Evolutionary conservation across 352 stramenopile genomes (phyloP), one percentile per base, ranked within the genome.

Genomic region (Globisporangium paroecandrum): DNA sequence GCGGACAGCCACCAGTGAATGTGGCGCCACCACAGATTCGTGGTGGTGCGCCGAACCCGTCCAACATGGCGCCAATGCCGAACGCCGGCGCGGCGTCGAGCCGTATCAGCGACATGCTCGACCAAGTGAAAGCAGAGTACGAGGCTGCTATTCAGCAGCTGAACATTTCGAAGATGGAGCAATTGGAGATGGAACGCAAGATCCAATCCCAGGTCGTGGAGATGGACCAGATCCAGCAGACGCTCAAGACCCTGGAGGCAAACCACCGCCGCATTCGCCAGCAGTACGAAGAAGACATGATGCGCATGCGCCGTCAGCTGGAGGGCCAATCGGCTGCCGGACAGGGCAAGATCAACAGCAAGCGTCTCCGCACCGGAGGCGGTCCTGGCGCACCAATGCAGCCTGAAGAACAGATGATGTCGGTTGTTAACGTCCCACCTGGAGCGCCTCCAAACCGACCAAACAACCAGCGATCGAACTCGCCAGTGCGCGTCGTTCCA

Each of bases 161-260:
- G 1, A 93, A 94, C 73, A 93, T 94, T 65, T 78, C 79, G 72
- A 95, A 93, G 78, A 93, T 95, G 78, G 87, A 94, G 64, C 85
- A 94, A 69, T 80, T 93, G n/a, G 87, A 93, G 65, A 79, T 94
- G 69, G 85, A 95, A 70, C 87, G 87, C 71, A 95, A 95, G 80
- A 88, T 95, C 61, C 85, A 92, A 69, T 89, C 85, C 43, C 87
- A 95, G 67, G 85, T 94, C 54, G 79, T 90, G 22, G 87, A 95
- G 65, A 93, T 95, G 87, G 87, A 95, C 75, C 85, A 94, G 75
- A 93, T 95, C 69, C 87, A 95, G 70, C 85, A 94, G 73, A 90
- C 85, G 49, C 79, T 95, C 36, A 93, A 94, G 78, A 85, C 81
- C 29, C 75, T 95, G 12, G 87, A 95, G 69, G 75, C 86, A 32